Base-by-base conservation (phyloP, 2,329 filamentous ascomycete species). In the Alternaria triticina region DNA sequence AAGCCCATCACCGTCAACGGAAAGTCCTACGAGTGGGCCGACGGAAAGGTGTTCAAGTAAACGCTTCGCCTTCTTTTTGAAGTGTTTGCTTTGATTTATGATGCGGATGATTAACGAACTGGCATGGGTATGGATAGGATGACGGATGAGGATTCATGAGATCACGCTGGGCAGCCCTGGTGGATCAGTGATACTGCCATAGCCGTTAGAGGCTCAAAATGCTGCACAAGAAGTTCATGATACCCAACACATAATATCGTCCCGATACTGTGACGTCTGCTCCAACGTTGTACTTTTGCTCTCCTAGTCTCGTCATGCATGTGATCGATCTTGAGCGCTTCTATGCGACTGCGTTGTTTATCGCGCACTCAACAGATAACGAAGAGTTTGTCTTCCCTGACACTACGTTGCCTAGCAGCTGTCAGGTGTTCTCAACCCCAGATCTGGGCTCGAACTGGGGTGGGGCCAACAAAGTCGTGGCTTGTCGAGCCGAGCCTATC, bases 21-120 rank as follows among this genome's bases (percentile, higher is more conserved):
- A 86, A 97, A 98, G 91, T 88, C 90, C 80, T 96, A 94, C 85
- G 85, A 89, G 82, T 93, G 91, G 86, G 91, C 91, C 79, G 91
- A 93, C 78, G 96, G 96, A 82, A 97, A 98, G 90, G 94, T 98
- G 82, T 98, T 97, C 92, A 98, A 98, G 89, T 98, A 97, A 88
- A 86, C 40, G 64, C 61, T 67, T 77, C 62, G 58, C 54, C 52
- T 40, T 47, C 13, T 51, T 50, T 62, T 59, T 62, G 61, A 51
- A 55, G 54, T 55, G 61, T 61, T 61, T 67, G 66, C 62, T 64
- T 70, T 65, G 60, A 68, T 62, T 77, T 72, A 76, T 69, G 73
- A 76, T 70, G 71, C 68, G 73, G 72, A 77, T 74, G 74, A 77
- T 70, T 76, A 74, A 76, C 66, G 73, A 76, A 69, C 72, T 68